Percentiles rank a stretch among this genome's conserved stretches.
phyloP scores from a whole-genome alignment of 306 rosid genomes.

The Purshia tridentata region DNA sequence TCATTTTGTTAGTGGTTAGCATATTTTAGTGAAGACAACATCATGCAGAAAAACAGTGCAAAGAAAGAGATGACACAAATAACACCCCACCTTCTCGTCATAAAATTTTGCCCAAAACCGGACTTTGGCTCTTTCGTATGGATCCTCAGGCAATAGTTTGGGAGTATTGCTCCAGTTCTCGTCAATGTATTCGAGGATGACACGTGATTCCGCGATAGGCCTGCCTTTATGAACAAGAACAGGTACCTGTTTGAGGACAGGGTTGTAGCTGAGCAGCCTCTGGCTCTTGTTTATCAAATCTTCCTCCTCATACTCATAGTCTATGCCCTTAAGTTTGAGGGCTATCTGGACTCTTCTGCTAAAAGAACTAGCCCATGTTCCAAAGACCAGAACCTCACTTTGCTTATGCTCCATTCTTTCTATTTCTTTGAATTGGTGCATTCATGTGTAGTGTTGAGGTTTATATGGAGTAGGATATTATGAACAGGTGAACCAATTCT shows the following conservation, averaged over 20 bases:
- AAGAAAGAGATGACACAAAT: not conserved
- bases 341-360: conserved; percentile 35
- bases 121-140: conserved; percentile 35
- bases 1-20: not conserved
- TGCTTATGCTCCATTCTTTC: conserved; percentile 26
- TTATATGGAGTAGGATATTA: not conserved
- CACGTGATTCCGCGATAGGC: conserved; percentile 35
- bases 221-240: conserved; percentile 40
- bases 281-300: conserved; percentile 40
- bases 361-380: conserved; percentile 28
- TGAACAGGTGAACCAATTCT: too few species aligned
- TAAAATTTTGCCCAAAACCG: conserved; percentile 42
- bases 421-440: conserved; percentile 5
- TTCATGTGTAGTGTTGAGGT: not conserved
- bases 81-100: conserved; percentile 25
- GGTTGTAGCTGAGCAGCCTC: conserved; percentile 37
- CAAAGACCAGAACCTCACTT: conserved; percentile 35
- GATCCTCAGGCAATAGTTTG: conserved; percentile 37
- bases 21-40: too few species aligned
- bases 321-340: conserved; percentile 45
- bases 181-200: conserved; percentile 45
- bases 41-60: not conserved
- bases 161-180: conserved; percentile 38
- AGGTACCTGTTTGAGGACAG: conserved; percentile 39
- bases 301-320: conserved; percentile 40